Percentiles rank a stretch among this genome's conserved stretches.
Evolutionary conservation across 192 early-diverging fungal species (phyloP).

Genomic region (Polychytrium aggregatum): DNA sequence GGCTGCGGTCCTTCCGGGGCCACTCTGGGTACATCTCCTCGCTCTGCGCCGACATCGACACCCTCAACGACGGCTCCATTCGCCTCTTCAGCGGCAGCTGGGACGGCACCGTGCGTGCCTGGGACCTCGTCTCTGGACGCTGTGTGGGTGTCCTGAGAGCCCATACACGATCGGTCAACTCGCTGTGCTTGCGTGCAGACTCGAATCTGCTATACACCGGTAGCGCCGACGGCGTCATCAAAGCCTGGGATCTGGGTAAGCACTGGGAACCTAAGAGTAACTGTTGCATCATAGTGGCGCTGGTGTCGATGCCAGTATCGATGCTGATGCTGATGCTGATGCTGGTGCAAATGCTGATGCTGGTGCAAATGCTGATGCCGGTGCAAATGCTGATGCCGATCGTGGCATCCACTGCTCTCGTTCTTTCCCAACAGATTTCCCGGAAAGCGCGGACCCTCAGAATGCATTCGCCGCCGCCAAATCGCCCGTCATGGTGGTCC

Average conservation of each 20-base stretch:
- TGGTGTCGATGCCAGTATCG: no score
- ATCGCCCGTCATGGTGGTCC: no score
- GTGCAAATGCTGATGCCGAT: no score
- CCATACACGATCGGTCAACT: slow-evolving; percentile 76
- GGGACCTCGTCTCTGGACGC: slow-evolving; percentile 71
- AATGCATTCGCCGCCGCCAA: no score
- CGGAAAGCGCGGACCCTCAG: no score
- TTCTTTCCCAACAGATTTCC: no score
- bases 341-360: no score
- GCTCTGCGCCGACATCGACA: not conserved
- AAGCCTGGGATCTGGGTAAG: slow-evolving; percentile 8
- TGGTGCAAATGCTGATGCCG: no score
- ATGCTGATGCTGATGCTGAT: no score
- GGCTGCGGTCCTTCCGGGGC: slow-evolving; percentile 2
- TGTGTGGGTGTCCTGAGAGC: slow-evolving; percentile 61
- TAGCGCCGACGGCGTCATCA: slow-evolving; percentile 5
- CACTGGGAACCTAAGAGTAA: no score
- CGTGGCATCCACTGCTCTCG: no score
- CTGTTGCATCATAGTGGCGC: no score
- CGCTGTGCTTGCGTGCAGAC: not conserved
- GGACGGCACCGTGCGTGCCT: slow-evolving; percentile 81
- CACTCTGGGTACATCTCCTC: slow-evolving; percentile 10
- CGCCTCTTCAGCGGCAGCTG: slow-evolving; percentile 85
- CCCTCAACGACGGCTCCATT: slow-evolving; percentile 36
- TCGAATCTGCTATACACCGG: not conserved